Conservation (phyloP, 2,329 filamentous ascomycete species). For the Penicillium griseofulvum region DNA sequence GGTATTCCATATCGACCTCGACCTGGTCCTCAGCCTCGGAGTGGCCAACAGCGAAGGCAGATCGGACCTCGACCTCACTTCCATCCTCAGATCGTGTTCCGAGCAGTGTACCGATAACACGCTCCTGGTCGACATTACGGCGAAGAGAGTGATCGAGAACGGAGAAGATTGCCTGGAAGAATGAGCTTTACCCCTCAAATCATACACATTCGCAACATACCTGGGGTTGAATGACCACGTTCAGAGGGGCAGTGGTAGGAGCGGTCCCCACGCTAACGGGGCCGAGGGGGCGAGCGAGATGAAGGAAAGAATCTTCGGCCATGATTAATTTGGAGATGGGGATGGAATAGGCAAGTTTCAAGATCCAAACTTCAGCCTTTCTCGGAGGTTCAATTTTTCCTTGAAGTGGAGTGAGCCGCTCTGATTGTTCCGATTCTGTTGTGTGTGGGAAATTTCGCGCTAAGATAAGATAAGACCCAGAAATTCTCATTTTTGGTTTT, state of each 20-base stretch:
- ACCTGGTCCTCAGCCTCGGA: conserved; percentile 98
- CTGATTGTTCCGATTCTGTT: conserved; percentile 31
- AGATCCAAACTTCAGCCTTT: conserved; percentile 15
- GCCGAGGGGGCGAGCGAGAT: conserved; percentile 88
- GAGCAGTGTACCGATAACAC: conserved; percentile 94
- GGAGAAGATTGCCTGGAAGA: conserved; percentile 59
- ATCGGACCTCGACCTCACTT: conserved; percentile 91
- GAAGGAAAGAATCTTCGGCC: conserved; percentile 87
- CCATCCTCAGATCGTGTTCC: conserved; percentile 94
- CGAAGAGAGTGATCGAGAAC: conserved; percentile 87
- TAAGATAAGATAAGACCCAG: conserved; percentile 41
- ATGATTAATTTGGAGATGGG: conserved; percentile 59
- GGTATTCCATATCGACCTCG: conserved; percentile 99
- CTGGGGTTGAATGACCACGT: conserved; percentile 93
- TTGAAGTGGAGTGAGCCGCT: conserved; percentile 32
- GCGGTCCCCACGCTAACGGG: conserved; percentile 75
- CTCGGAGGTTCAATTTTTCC: conserved; percentile 32
- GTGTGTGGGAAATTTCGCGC: conserved; percentile 49
- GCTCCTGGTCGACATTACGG: conserved; percentile 85
- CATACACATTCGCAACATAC: conserved; percentile 50
- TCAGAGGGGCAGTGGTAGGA: conserved; percentile 84
- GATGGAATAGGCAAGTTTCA: conserved; percentile 14
- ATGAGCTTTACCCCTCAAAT: conserved; percentile 16
- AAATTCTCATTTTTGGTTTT: conserved; percentile 11
- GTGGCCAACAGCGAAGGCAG: conserved; percentile 96